phyloP scores from a whole-genome alignment of 805 yeast genomes.

The Myxozyma monticola region DNA sequence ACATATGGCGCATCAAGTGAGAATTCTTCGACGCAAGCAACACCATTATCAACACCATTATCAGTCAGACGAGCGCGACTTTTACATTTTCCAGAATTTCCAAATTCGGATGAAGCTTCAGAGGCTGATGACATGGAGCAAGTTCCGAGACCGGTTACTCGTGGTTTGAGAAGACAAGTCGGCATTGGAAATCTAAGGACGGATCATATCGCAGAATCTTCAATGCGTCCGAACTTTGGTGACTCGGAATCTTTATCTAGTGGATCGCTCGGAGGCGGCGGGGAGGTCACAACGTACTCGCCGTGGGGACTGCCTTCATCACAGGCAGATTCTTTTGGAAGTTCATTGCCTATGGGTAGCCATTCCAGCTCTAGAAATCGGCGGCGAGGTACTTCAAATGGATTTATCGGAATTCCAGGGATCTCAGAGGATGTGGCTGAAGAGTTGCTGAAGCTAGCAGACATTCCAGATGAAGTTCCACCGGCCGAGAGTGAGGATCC shows the following conservation, averaged over 20 bases:
- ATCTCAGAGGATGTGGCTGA: constrained; percentile 23
- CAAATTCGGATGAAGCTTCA: background rate
- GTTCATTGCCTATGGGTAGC: background rate
- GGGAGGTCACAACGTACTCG: background rate
- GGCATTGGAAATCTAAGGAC: no score
- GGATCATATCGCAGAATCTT: no score
- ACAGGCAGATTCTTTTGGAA: background rate
- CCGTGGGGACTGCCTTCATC: background rate
- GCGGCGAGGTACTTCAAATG: background rate
- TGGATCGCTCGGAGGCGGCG: constrained; percentile 1
- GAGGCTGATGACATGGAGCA: no score
- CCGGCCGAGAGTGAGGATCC: constrained; percentile 52
- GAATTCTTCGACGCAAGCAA: no score
- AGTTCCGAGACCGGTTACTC: constrained; percentile 1
- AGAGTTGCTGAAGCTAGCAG: constrained; percentile 68
- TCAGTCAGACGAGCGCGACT: no score
- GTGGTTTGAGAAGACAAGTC: constrained; percentile 6
- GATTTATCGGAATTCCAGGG: constrained; percentile 23
- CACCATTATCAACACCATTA: no score
- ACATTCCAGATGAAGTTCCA: constrained; percentile 75
- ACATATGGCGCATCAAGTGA: no score
- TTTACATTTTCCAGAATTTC: background rate
- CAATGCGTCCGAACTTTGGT: no score
- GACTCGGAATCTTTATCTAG: constrained; percentile 10
- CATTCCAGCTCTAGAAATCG: background rate